Evolutionary conservation across 2,329 filamentous ascomycete species (phyloP).

Genomic region (Colletotrichum spinosum): DNA sequence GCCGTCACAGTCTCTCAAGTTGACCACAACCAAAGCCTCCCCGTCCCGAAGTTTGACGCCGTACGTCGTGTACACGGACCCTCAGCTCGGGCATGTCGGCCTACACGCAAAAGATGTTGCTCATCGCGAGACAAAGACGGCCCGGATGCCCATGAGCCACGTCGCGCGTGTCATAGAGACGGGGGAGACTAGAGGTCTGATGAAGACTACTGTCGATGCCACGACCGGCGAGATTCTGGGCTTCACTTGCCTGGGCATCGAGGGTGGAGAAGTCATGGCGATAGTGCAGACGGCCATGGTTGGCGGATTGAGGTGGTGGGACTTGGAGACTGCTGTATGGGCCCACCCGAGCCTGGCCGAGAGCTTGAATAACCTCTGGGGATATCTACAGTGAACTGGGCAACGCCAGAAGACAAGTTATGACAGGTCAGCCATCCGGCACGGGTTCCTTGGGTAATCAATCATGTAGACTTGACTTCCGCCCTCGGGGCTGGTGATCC

Average conservation of each 20-base stretch:
- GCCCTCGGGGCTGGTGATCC: neutral
- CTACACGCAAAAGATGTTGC: slow-evolving; percentile 54
- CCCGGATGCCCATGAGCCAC: slow-evolving; percentile 63
- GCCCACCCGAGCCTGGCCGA: slow-evolving; percentile 64
- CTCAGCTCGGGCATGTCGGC: slow-evolving; percentile 64
- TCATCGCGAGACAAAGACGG: slow-evolving; percentile 52
- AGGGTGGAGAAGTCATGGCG: slow-evolving; percentile 66
- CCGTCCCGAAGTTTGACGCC: slow-evolving; percentile 52
- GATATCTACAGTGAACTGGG: slow-evolving; percentile 47
- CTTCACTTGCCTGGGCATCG: slow-evolving; percentile 62
- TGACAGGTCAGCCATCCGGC: neutral
- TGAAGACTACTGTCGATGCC: slow-evolving; percentile 63
- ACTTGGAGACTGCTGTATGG: slow-evolving; percentile 59
- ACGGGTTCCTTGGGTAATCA: neutral
- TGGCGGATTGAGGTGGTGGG: slow-evolving; percentile 57
- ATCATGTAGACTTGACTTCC: slow-evolving; percentile 21
- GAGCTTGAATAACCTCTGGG: slow-evolving; percentile 64
- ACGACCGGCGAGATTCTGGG: slow-evolving; percentile 62
- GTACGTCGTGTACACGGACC: slow-evolving; percentile 65
- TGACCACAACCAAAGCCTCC: slow-evolving; percentile 41
- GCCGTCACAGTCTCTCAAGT: slow-evolving; percentile 41
- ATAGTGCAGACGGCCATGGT: slow-evolving; percentile 66
- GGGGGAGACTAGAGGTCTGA: slow-evolving; percentile 61
- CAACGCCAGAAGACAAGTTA: neutral
- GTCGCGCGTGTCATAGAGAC: slow-evolving; percentile 64